Base-by-base conservation (phyloP, 257 asterid species). In the Rubia yunnanensis region DNA sequence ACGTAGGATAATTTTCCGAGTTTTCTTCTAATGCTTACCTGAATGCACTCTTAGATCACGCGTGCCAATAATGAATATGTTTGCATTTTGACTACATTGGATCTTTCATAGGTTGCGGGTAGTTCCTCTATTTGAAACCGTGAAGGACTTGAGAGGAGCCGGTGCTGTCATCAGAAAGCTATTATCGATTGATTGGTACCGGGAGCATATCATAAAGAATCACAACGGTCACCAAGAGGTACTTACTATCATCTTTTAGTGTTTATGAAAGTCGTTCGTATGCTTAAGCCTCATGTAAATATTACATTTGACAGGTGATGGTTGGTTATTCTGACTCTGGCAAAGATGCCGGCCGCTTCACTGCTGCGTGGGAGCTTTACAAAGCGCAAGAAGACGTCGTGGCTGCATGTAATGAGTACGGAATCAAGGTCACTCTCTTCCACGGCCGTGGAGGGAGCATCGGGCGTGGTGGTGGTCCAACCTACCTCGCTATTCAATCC, bases 371-470 rank as follows among this genome's bases (percentile, higher is more conserved):
- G 98, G 98, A 92, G 76, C 96, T 92, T 27, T 92, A 92, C 80
- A 92, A 92, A 84, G 98, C 98, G 61, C 98, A 92, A 74, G 97
- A 89, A 77, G 98, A 89, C 65, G 97, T 92, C 55, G 88, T 85
- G 28, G 96, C 95, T 72, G 98, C 95, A 27, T 92, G 98, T 79
- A 89, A 84, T 32, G 96, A 84, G 63, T 86, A 66, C 64, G 96
- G 92, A 55, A 89, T 92, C 70, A 92, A 92, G 77, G 84, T 87
- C 57, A 92, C 98, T 65, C 82, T 92, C 32, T 92, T 92, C 84
- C 98, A 92, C 69, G 98, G 98, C n/a, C 97, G 97, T 38, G 98
- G 98, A 63, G 98, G 98, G 70, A 92, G 98, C 77, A 92, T 92
- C 49, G 98, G 98, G 7, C 96, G 98, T 23, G 99, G 99, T 68